Conservation (phyloP, 2,329 filamentous ascomycete species). For the Neofusicoccum sp. region DNA sequence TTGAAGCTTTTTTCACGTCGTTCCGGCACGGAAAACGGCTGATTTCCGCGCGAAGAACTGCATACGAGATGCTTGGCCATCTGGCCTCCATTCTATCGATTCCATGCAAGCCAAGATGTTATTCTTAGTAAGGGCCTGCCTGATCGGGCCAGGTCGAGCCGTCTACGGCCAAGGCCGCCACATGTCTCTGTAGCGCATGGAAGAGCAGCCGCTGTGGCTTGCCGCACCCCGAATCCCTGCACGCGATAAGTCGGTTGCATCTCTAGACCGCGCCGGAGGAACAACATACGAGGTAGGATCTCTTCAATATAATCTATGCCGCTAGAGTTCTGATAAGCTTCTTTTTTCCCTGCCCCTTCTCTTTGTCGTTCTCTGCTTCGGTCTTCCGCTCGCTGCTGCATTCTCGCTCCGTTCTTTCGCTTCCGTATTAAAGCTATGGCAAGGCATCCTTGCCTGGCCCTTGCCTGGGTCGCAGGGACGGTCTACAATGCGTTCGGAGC, state of each 20-base stretch:
- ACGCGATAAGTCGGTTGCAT: slow-evolving; percentile 7
- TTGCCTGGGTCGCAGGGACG: background rate
- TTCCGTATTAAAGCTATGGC: background rate
- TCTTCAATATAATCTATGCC: background rate
- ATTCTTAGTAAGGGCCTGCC: slow-evolving; percentile 12
- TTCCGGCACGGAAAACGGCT: background rate
- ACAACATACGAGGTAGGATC: slow-evolving; percentile 3
- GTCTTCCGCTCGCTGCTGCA: background rate
- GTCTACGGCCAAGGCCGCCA: background rate
- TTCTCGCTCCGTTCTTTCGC: background rate
- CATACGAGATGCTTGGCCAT: slow-evolving; percentile 10
- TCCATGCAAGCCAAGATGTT: slow-evolving; percentile 13
- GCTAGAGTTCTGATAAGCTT: background rate
- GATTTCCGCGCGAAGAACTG: background rate
- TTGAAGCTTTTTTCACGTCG: background rate
- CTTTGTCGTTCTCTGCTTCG: background rate
- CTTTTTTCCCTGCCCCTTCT: background rate
- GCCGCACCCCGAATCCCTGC: slow-evolving; percentile 1
- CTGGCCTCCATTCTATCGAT: background rate
- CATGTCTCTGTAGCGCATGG: background rate
- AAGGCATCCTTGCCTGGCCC: background rate
- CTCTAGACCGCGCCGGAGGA: background rate
- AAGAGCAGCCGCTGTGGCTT: background rate
- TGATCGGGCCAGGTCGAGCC: background rate
- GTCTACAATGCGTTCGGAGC: background rate